Evolutionary conservation across 2,329 filamentous ascomycete species (phyloP).

Genomic region (Parastagonospora avenae): DNA sequence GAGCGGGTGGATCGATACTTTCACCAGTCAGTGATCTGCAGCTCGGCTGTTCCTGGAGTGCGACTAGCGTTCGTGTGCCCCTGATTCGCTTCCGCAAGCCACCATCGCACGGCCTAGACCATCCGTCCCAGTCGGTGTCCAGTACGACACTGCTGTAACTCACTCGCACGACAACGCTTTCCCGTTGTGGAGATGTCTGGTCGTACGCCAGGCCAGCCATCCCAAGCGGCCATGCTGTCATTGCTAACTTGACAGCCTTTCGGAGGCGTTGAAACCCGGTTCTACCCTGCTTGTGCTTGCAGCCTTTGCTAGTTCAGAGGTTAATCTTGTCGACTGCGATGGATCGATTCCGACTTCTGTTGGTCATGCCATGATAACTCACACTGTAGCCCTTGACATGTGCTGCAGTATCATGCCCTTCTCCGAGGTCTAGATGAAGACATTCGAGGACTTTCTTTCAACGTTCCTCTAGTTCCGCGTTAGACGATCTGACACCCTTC

Average conservation of each 20-base stretch:
- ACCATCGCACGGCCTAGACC: slow-evolving; percentile 22
- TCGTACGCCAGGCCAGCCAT: slow-evolving; percentile 17
- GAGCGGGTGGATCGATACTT: slow-evolving; percentile 16
- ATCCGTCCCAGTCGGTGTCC: slow-evolving; percentile 15
- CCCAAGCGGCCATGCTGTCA: slow-evolving; percentile 25
- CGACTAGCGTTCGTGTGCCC: slow-evolving; percentile 12
- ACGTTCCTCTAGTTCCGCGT: too few relatives aligned
- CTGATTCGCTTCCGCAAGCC: slow-evolving; percentile 37
- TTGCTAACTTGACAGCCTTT: slow-evolving; percentile 25
- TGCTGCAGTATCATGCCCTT: not conserved
- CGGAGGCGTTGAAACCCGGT: slow-evolving; percentile 6
- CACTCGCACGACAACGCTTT: slow-evolving; percentile 29
- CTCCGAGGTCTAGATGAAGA: not conserved
- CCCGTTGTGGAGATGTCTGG: slow-evolving; percentile 23
- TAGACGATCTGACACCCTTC: too few relatives aligned
- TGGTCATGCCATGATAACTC: not conserved
- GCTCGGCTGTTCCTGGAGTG: slow-evolving; percentile 24
- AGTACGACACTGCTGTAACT: slow-evolving; percentile 19
- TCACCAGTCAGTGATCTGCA: slow-evolving; percentile 29
- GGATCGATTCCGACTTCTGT: not conserved
- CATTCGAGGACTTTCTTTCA: not conserved
- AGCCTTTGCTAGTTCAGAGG: not conserved
- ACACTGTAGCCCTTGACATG: not conserved
- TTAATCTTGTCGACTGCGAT: slow-evolving; percentile 8
- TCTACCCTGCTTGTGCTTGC: slow-evolving; percentile 2